Evolutionary conservation across 225 moss, liverwort and hornwort species (phyloP).

Genomic region (Antitrichia curtipendula): DNA sequence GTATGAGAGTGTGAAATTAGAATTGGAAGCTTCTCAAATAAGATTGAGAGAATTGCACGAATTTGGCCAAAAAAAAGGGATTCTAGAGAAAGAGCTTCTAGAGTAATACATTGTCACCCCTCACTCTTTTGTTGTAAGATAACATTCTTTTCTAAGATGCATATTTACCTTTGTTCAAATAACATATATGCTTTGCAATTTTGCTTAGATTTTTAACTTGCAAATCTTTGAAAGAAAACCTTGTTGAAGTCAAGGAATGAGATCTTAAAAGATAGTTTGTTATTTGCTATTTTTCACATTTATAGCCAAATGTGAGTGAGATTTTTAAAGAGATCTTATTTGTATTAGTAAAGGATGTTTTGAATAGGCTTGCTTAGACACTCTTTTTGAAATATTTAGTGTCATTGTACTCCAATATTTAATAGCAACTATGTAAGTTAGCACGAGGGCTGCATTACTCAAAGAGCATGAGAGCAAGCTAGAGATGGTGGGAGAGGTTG

Average conservation of each 20-base stretch:
- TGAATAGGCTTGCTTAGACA: not conserved
- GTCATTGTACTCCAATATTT: not conserved
- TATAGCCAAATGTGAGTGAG: not conserved
- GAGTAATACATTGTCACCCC: constrained; percentile 24
- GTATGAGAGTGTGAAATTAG: constrained; percentile 47
- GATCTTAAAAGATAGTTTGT: not conserved
- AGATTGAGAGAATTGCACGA: constrained; percentile 84
- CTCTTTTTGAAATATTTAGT: not conserved
- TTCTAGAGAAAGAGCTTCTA: constrained; percentile 63
- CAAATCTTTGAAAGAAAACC: no score
- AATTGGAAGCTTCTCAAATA: constrained; percentile 62
- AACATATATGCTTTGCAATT: not conserved
- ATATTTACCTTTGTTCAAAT: not conserved
- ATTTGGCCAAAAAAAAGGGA: constrained; percentile 54
- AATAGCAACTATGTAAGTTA: not conserved
- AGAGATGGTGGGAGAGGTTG: constrained; percentile 70
- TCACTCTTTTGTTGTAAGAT: not conserved
- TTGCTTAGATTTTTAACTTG: not conserved
- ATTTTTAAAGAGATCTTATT: not conserved
- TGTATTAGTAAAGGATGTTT: no score
- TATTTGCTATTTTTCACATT: not conserved
- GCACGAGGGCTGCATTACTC: constrained; percentile 42
- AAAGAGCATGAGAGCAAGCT: constrained; percentile 80
- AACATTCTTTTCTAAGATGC: not conserved
- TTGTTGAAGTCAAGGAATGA: not conserved